phyloP scores from a whole-genome alignment of 352 stramenopile species.

The Hyaloperonospora brassicae region DNA sequence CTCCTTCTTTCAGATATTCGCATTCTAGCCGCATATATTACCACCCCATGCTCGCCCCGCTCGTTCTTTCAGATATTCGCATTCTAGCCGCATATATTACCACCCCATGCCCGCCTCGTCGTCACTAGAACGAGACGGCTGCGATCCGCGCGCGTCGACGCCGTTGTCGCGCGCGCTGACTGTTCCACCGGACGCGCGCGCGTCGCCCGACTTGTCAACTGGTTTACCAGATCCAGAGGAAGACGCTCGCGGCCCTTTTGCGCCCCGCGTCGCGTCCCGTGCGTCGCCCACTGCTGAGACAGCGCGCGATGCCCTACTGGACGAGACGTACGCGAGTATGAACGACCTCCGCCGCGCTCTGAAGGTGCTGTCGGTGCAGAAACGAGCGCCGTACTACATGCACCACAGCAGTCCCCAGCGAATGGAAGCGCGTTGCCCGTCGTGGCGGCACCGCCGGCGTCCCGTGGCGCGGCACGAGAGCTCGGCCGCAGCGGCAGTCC shows the following conservation, averaged over 20 bases:
- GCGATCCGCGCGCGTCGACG: not conserved
- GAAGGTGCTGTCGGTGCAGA: constrained; percentile 67
- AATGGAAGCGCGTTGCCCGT: constrained; percentile 65
- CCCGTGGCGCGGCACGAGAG: constrained; percentile 5
- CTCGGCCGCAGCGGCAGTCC: constrained; percentile 6
- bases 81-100: constrained; percentile 30
- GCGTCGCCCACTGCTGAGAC: constrained; percentile 5
- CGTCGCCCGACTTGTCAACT: not conserved
- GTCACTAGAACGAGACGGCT: not conserved
- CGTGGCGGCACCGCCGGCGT: constrained; percentile 63
- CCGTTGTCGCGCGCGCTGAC: not conserved
- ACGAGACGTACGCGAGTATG: constrained; percentile 71
- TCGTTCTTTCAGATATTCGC: constrained; percentile 14
- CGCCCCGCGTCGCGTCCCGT: constrained; percentile 15
- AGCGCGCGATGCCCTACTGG: constrained; percentile 44
- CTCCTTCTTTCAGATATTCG: constrained; percentile 19
- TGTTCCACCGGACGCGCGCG: not conserved
- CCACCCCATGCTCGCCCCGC: constrained; percentile 1
- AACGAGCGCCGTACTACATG: constrained; percentile 70
- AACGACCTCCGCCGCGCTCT: constrained; percentile 61
- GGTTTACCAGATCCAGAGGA: constrained; percentile 13
- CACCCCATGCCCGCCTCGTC: constrained; percentile 1
- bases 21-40: constrained; percentile 29
- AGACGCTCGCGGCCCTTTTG: constrained; percentile 10
- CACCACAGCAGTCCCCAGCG: constrained; percentile 77